Percentiles rank a stretch among this genome's conserved stretches.
These are phyloP conservation scores for Buddleja alternifolia DNA, from an alignment of 257 asterid species.

Conservation along the genomic window DNA sequence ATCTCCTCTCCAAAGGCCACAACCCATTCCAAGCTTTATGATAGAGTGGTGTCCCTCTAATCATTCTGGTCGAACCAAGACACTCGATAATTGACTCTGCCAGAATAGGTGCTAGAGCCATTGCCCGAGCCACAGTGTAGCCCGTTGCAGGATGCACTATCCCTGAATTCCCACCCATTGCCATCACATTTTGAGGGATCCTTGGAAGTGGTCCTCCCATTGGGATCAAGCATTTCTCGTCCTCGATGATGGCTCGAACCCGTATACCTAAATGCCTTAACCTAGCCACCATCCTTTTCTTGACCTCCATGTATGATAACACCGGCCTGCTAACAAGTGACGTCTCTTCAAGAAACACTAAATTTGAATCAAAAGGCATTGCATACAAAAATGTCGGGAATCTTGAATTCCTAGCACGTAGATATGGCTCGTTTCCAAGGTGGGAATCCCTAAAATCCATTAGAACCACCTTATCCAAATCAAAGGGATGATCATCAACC, in stretches of 20 bases:
- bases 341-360: conserved; percentile 55
- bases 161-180: conserved; percentile 60
- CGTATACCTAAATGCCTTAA: conserved; percentile 52
- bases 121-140: conserved; percentile 48
- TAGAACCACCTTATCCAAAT: conserved; percentile 56
- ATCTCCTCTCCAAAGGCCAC: conserved; percentile 52
- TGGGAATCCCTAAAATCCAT: conserved; percentile 72
- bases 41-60: conserved; percentile 43
- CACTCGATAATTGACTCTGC: conserved; percentile 49
- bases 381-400: conserved; percentile 55
- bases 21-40: conserved; percentile 48
- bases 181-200: conserved; percentile 54
- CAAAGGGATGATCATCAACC: conserved; percentile 57
- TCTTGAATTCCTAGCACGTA: conserved; percentile 29
- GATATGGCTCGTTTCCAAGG: conserved; percentile 47
- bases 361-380: conserved; percentile 52
- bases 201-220: conserved; percentile 61
- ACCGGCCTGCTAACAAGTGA: conserved; percentile 52
- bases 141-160: conserved; percentile 57
- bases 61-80: conserved; percentile 46
- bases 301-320: conserved; percentile 46
- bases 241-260: conserved; percentile 45
- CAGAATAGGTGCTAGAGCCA: conserved; percentile 42
- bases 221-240: conserved; percentile 52
- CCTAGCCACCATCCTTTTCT: conserved; percentile 56